Base-by-base conservation (phyloP, 768 basidiomycete genomes). In the Amanita exitialis region DNA sequence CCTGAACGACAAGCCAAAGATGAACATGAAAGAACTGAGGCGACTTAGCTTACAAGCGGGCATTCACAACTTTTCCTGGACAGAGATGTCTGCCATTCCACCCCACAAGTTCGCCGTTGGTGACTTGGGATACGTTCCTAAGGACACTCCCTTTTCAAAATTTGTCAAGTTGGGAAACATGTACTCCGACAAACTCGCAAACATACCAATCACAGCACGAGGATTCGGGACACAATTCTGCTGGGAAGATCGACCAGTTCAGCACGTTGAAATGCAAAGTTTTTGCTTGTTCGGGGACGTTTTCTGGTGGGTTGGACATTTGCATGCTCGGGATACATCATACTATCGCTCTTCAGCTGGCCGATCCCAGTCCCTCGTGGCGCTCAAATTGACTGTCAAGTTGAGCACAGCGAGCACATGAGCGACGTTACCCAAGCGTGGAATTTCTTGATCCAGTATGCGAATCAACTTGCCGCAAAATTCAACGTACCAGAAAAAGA, bases 41-140 rank as follows among this genome's bases (percentile, higher is more conserved):
- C 57, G 66, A 43, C 59, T 68, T 13, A 71, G 65, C 20, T 61
- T 75, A 39, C 60, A 65, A 32, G 58, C 64, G 13, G 58, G 61
- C 27, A 42, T 56, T 7, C 72, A 71, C 43, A 62, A 68, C n/a
- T 67, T 72, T 48, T 60, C 62, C 7, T 76, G 74, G 74, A 60
- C 63, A 6, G 64, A 70, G 53, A 66, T 61, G 23, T 62, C 64
- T 12, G 53, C 57, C 8, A 70, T 76, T 25, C 68, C 70, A 1
- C 59, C 70, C 2, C 62, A 67, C 54, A 68, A 68, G 47, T 74
- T 71, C 51, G 38, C 56, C 4, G 66, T 72, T 18, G 75, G 76
- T 6, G 75, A 77, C 52, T 54, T 73, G 21, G 75, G 75, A 13
- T 76, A 74, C 49, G 57, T 75, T 30, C 69, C 69, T 0, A 43